Evolutionary conservation across 2,329 filamentous ascomycete species (phyloP), one percentile per base, ranked within the genome.

Genomic region (Trichoderma hamatum): DNA sequence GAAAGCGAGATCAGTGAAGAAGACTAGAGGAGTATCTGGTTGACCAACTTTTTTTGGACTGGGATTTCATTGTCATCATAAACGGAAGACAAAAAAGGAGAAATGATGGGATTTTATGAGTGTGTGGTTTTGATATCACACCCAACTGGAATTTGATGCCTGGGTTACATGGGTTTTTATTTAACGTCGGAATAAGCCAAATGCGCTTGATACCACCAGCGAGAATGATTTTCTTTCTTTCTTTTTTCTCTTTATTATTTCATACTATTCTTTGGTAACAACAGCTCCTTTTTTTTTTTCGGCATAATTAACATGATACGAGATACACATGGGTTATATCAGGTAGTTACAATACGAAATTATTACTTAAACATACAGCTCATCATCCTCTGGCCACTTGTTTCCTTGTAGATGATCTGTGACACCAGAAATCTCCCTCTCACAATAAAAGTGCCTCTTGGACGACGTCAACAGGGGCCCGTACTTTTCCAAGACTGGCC

Each of bases 1-100:
- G 88, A 90, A 76, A 90, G 88, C 72, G 87, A 89, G 73, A 88
- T 90, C 66, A 90, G 88, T 72, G 88, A 90, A 75, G 88, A 90
- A 76, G 88, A 90, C 75, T 90, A 79, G 51, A 60, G 3, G 1
- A 26, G 5, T 24, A 13, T 5, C 43, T 26, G 39, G 24, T 4
- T 3, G 26, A n/a, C n/a, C 10, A 21, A 26, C 30, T 36, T 19
- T 30, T 21, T 36, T 39, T 21, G 16, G 10, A 4, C n/a, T 24
- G 46, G 5, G 46, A 49, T 13, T n/a, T 19, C n/a, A 49, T 24
- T 5, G 9, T 24, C 46, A 24, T 4, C 21, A 28, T 28, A 43
- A 7, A 26, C 26, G 26, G 14, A 24, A 30, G 19, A 34, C 24
- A 34, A n/a, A 51, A 30, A 36, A 24, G 30, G 21, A 49, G 36